phyloP scores from a whole-genome alignment of 2,329 filamentous ascomycete species.

The Elsinoe perseae region DNA sequence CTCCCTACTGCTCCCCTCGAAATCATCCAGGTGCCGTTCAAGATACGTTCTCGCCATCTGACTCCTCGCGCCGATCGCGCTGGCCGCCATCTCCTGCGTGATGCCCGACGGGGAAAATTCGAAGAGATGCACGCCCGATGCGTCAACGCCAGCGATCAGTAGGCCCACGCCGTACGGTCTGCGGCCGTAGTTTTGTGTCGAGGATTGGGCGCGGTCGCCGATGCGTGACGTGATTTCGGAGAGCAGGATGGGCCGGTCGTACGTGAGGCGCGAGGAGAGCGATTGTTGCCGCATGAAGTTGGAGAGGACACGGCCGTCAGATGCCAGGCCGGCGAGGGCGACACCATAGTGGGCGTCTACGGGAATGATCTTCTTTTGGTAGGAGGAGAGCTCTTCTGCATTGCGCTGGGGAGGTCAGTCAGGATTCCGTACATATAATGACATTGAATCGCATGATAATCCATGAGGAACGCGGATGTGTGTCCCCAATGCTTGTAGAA shows the following conservation, averaged over 20 bases:
- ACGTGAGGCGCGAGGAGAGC: slow-evolving; percentile 88
- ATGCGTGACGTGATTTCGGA: slow-evolving; percentile 85
- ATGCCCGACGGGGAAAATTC: slow-evolving; percentile 96
- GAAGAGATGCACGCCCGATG: slow-evolving; percentile 88
- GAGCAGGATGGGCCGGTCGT: slow-evolving; percentile 86
- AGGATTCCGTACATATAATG: not conserved
- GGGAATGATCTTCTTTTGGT: slow-evolving; percentile 98
- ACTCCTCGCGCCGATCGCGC: slow-evolving; percentile 88
- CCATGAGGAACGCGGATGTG: no score
- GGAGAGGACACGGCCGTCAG: slow-evolving; percentile 95
- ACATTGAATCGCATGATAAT: no score
- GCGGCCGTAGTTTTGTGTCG: slow-evolving; percentile 96
- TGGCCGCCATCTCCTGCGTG: slow-evolving; percentile 95
- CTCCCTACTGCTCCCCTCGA: slow-evolving; percentile 67
- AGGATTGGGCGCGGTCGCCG: slow-evolving; percentile 91
- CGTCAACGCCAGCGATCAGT: slow-evolving; percentile 87
- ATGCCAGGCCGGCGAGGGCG: slow-evolving; percentile 92
- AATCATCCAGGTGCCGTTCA: slow-evolving; percentile 81
- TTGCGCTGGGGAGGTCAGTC: slow-evolving; percentile 60
- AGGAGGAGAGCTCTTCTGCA: slow-evolving; percentile 97
- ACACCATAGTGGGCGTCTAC: slow-evolving; percentile 94
- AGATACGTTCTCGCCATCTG: slow-evolving; percentile 98
- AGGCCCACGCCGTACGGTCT: slow-evolving; percentile 93
- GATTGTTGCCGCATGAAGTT: slow-evolving; percentile 99
- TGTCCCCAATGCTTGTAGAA: not conserved